Conservation (phyloP, 164 flowering plant species). For the Nymphaea thermarum region DNA sequence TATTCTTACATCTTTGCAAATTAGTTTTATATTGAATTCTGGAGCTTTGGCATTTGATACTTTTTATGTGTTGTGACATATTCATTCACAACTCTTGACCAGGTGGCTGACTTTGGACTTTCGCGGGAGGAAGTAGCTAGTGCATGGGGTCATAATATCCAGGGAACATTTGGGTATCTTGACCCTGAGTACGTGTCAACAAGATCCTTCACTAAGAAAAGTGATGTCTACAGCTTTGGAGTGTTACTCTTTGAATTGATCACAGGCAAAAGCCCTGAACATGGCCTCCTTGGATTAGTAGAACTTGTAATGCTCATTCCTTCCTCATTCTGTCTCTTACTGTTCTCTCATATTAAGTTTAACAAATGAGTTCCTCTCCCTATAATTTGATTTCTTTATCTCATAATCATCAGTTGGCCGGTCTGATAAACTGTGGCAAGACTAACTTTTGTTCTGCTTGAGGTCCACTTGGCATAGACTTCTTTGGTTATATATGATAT, state of each 20-base stretch:
- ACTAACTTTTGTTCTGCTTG: too few species aligned
- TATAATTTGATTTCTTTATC: too few species aligned
- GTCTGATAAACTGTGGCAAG: too few species aligned
- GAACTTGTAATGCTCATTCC: conserved; percentile 52
- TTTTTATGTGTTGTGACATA: neutral
- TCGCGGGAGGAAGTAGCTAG: conserved; percentile 85
- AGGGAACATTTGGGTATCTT: conserved; percentile 94
- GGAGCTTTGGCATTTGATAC: too few species aligned
- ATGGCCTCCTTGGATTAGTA: conserved; percentile 82
- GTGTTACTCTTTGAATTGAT: conserved; percentile 88
- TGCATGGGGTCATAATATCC: conserved; percentile 48
- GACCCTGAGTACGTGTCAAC: conserved; percentile 93
- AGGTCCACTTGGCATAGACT: too few species aligned
- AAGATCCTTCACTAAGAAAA: conserved; percentile 74
- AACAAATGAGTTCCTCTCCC: too few species aligned
- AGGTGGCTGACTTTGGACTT: conserved; percentile 99
- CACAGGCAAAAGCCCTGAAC: conserved; percentile 83
- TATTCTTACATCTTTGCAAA: too few species aligned
- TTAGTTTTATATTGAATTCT: too few species aligned
- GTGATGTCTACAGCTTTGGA: conserved; percentile 91
- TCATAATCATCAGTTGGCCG: too few species aligned
- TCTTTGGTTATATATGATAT: too few species aligned
- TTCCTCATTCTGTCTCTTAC: too few species aligned
- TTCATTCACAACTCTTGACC: conserved; percentile 4
- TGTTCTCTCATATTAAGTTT: too few species aligned